These are phyloP conservation scores for Paspalum vaginatum DNA, from an alignment of 176 grass and related monocot species.

Conservation along the genomic window DNA sequence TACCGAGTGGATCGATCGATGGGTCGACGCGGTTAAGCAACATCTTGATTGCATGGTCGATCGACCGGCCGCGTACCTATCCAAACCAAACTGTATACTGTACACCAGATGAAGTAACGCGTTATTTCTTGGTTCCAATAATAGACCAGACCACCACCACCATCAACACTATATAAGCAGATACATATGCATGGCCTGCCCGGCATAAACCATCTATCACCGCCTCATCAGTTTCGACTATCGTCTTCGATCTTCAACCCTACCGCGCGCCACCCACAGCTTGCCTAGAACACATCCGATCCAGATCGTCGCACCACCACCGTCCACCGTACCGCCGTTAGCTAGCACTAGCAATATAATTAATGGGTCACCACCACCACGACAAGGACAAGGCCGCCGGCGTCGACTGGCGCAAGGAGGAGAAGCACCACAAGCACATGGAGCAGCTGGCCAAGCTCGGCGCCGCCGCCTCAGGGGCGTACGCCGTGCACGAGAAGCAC, in stretches of 20 bases:
- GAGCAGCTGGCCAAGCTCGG: constrained; percentile 48
- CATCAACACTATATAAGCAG: background rate
- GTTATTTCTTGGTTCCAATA: no score
- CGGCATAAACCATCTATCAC: background rate
- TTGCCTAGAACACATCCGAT: no score
- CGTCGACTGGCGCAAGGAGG: constrained; percentile 37
- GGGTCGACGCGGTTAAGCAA: background rate
- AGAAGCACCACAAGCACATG: constrained; percentile 61
- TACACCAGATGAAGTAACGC: no score
- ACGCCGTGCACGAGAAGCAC: constrained; percentile 51
- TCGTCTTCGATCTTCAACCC: no score
- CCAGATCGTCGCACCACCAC: no score
- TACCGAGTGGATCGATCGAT: background rate
- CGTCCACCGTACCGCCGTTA: background rate
- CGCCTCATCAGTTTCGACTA: no score
- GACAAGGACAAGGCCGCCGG: background rate
- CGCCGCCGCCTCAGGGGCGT: constrained; percentile 26
- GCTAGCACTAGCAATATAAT: background rate
- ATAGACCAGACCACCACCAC: no score
- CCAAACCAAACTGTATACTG: no score
- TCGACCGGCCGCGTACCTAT: background rate
- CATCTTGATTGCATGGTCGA: no score
- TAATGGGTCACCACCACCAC: background rate
- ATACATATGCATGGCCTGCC: background rate
- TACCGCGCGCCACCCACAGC: no score